Evolutionary conservation across 2,329 filamentous ascomycete species (phyloP).

Genomic region (Aureobasidium sp.): DNA sequence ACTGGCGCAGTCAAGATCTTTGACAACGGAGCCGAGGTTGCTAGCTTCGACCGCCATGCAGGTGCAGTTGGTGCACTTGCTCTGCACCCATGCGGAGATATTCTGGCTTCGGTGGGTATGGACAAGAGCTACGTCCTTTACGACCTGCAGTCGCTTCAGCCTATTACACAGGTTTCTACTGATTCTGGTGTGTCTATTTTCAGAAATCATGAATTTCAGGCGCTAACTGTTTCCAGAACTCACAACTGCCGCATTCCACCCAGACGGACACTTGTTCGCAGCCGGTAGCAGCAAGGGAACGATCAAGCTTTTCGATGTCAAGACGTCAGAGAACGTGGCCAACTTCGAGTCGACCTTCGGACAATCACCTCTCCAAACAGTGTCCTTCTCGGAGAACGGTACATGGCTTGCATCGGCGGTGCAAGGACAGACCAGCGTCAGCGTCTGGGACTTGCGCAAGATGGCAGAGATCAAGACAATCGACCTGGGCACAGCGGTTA

Average conservation of each 20-base stretch:
- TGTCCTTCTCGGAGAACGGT: constrained; percentile 92
- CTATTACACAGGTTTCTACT: constrained; percentile 71
- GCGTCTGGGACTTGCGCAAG: constrained; percentile 89
- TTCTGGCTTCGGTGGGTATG: constrained; percentile 78
- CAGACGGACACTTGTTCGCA: constrained; percentile 90
- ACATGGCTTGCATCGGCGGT: constrained; percentile 86
- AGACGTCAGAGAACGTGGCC: constrained; percentile 68
- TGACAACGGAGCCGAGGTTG: constrained; percentile 60
- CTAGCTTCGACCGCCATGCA: constrained; percentile 71
- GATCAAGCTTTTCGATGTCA: constrained; percentile 84
- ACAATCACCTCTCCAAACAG: constrained; percentile 55
- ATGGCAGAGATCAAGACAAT: constrained; percentile 75
- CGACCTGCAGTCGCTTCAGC: constrained; percentile 61
- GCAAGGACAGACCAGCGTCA: constrained; percentile 69
- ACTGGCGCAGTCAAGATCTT: constrained; percentile 77
- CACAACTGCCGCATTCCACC: constrained; percentile 79
- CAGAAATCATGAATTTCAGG: background rate
- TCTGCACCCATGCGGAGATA: constrained; percentile 72
- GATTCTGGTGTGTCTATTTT: constrained; percentile 60
- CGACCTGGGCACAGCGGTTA: constrained; percentile 72
- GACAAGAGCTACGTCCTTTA: constrained; percentile 94
- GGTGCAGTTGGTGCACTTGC: constrained; percentile 72
- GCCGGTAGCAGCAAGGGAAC: constrained; percentile 72
- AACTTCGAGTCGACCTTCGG: constrained; percentile 56
- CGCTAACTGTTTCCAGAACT: constrained; percentile 50